These are phyloP conservation scores for Metarhizium album DNA, from an alignment of 2,329 filamentous ascomycete species.

Conservation along the genomic window DNA sequence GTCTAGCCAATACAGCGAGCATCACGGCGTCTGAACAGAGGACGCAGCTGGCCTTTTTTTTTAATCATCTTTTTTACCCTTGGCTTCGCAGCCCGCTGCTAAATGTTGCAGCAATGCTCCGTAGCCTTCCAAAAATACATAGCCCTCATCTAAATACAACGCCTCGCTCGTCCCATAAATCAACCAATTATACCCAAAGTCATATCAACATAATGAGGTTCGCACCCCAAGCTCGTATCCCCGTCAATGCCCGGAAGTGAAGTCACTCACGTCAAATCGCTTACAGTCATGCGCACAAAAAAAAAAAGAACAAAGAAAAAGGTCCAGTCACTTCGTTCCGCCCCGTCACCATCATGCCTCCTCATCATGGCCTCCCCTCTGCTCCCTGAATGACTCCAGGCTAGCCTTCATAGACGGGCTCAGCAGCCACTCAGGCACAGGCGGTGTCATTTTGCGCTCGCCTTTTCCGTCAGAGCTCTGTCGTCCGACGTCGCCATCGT, in stretches of 20 bases:
- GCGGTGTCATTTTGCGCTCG: constrained; percentile 44
- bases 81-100: neutral
- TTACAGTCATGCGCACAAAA: neutral
- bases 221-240: neutral
- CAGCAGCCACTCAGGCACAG: constrained; percentile 51
- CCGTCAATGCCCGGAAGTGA: neutral
- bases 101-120: neutral
- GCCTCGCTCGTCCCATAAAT: neutral
- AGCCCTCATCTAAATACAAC: neutral
- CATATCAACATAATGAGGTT: neutral
- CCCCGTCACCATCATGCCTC: neutral
- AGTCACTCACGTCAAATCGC: constrained; percentile 1
- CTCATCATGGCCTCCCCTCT: neutral
- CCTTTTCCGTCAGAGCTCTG: neutral
- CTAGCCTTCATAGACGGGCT: constrained; percentile 40
- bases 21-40: no score
- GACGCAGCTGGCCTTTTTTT: no score
- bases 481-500: neutral
- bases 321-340: neutral
- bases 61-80: neutral
- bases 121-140: neutral
- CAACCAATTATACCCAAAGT: neutral
- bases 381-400: constrained; percentile 9
- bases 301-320: neutral
- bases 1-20: no score